Base-by-base conservation (phyloP, 805 yeast species). In the Yueomyces sinensis region DNA sequence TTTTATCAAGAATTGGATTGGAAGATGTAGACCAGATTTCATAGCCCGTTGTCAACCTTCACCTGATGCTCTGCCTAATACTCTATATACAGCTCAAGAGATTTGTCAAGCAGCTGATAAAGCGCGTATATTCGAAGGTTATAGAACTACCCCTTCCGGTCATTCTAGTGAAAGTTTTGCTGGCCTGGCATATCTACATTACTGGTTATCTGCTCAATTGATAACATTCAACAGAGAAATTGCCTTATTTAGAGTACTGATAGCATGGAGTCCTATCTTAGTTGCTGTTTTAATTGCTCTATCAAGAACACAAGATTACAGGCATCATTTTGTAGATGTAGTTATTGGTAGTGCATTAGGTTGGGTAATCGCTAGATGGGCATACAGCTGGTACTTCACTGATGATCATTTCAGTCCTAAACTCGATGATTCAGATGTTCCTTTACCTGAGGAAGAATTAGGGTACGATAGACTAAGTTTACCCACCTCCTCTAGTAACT, bases 21-120 rank as follows among this genome's bases (percentile, higher is more conserved):
- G 95, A 4, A 70, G 95, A 50, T 82, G 79, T 41, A 66, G 98
- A 39, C 98, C 98, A 0, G 98, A 89, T 57, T 82, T 87, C 51
- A 57, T 89, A 34, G 82, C 86, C 4, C 68, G 97, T 45, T 89
- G 97, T 56, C 52, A 66, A 16, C 95, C 96, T 3, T 61, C 59
- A 23, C 54, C 58, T 2, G 76, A 62, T 33, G 67, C 86, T 0
- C 77, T 86, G 1, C 45, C 59, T 14, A 62, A 72, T 45, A 60
- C 65, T 1, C 43, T 76, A 44, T 78, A 75, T 17, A 65, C 47
- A 34, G 82, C 86, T 1, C 63, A 61, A 27, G 84, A 78, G 37
- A 77, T 74, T 1, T 78, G 84, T 43, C 77, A 86, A 0, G 62
- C 76, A 1, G 55, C 53, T 2, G 54, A 76, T 41, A 34, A 46